These are phyloP conservation scores for Aspergillus sp. DNA, from an alignment of 2,329 filamentous ascomycete species.

Conservation along the genomic window DNA sequence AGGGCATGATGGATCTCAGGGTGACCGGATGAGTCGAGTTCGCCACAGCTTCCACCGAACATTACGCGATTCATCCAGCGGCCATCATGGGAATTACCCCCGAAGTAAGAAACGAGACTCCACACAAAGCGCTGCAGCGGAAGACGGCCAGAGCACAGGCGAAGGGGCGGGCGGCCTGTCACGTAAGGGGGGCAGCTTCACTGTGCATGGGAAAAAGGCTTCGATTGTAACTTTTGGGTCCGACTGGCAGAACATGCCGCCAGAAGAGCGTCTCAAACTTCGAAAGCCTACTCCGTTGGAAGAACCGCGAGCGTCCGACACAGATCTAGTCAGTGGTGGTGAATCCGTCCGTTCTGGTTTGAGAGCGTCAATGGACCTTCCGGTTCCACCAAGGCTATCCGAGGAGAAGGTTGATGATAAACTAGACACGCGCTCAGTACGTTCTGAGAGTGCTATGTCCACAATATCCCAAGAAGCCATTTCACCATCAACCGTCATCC, in stretches of 20 bases:
- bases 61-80: conserved; percentile 73
- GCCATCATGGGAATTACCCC: conserved; percentile 58
- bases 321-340: conserved; percentile 25
- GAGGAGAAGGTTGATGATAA: conserved; percentile 27
- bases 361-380: conserved; percentile 6
- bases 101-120: conserved; percentile 77
- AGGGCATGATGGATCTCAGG: conserved; percentile 39
- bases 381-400: conserved; percentile 33
- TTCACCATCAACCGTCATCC: not conserved
- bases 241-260: conserved; percentile 77
- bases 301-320: conserved; percentile 36
- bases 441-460: conserved; percentile 10
- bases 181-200: conserved; percentile 83
- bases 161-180: conserved; percentile 71
- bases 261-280: conserved; percentile 69
- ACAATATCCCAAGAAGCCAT: conserved; percentile 4
- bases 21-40: conserved; percentile 63
- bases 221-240: conserved; percentile 94
- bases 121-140: conserved; percentile 56
- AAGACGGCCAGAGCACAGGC: conserved; percentile 46
- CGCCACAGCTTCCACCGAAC: conserved; percentile 87
- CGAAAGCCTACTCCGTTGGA: conserved; percentile 51
- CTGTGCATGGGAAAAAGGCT: conserved; percentile 96
- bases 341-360: conserved; percentile 23
- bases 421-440: conserved; percentile 5